A percentile compares a stretch with the other conserved stretches of the same genome.
Conservation (phyloP, 225 moss, liverwort and hornwort genomes). For the Pseudoscleropodium purum region DNA sequence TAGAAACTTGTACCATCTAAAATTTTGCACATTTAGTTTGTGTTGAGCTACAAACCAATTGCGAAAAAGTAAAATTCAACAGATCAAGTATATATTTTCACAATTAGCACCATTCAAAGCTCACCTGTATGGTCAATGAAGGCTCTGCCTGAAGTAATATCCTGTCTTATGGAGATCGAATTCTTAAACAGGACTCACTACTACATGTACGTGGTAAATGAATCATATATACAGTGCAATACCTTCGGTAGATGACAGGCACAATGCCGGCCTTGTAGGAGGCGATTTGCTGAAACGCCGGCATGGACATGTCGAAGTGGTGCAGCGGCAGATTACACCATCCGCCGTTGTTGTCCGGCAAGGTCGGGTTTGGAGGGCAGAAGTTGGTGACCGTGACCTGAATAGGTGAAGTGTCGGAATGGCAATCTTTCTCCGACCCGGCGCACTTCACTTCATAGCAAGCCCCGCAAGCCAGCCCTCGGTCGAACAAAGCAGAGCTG, state of each 20-base stretch:
- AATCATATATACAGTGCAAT: not conserved
- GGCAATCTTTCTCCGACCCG: constrained; percentile 27
- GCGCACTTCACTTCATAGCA: constrained; percentile 60
- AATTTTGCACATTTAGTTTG: not conserved
- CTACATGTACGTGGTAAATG: not conserved
- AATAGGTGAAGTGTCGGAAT: constrained; percentile 16
- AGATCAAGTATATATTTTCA: not conserved
- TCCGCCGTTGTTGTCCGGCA: constrained; percentile 56
- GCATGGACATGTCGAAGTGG: constrained; percentile 76
- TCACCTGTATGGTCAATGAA: not conserved
- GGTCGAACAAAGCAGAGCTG: constrained; percentile 63
- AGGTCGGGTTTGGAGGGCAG: constrained; percentile 58
- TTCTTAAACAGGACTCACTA: not conserved
- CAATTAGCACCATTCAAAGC: not conserved
- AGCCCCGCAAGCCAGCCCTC: constrained; percentile 57
- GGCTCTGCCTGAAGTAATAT: not conserved
- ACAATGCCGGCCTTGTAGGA: constrained; percentile 57
- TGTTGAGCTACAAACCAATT: not conserved
- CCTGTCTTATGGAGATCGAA: not conserved
- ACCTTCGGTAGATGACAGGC: constrained; percentile 68
- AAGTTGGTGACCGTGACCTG: constrained; percentile 72
- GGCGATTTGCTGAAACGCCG: constrained; percentile 58
- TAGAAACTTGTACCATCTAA: not conserved
- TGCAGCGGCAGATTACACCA: constrained; percentile 74
- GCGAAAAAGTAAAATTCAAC: not conserved